A percentile compares a stretch with the other conserved stretches of the same genome.
Evolutionary conservation across 2,329 filamentous ascomycete species (phyloP).

Genomic region (Juglanconis sp.): DNA sequence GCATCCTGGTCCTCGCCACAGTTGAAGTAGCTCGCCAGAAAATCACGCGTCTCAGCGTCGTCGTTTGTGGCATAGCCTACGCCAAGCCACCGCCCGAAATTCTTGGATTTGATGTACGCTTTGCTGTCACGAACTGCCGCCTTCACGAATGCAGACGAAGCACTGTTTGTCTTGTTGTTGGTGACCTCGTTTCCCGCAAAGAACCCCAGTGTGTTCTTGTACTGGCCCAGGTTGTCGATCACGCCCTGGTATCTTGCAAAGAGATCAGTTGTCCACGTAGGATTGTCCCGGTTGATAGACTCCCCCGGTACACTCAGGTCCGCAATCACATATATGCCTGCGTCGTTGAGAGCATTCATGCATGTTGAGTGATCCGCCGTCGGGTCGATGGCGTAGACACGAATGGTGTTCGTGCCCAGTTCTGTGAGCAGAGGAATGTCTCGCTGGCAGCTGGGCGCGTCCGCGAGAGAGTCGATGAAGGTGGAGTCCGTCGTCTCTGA

Average conservation of each 20-base stretch:
- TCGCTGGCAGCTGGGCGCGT: conserved; percentile 68
- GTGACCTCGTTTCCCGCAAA: conserved; percentile 98
- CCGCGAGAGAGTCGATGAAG: conserved; percentile 81
- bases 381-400: conserved; percentile 90
- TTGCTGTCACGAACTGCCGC: conserved; percentile 95
- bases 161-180: conserved; percentile 83
- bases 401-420: conserved; percentile 86
- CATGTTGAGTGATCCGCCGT: conserved; percentile 73
- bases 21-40: conserved; percentile 91
- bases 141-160: conserved; percentile 91
- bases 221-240: conserved; percentile 75
- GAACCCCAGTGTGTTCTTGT: conserved; percentile 92
- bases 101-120: conserved; percentile 79
- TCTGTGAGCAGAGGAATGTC: conserved; percentile 79
- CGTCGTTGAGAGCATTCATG: conserved; percentile 77
- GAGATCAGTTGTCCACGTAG: conserved; percentile 77
- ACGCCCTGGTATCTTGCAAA: conserved; percentile 80
- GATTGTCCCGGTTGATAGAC: conserved; percentile 81
- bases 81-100: conserved; percentile 68
- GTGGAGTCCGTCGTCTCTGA: conserved; percentile 48
- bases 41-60: conserved; percentile 73
- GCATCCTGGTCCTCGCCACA: conserved; percentile 59
- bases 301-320: conserved; percentile 78
- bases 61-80: conserved; percentile 97
- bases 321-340: conserved; percentile 91